A percentile compares a stretch with the other conserved stretches of the same genome.
phyloP scores from a whole-genome alignment of 2,329 filamentous ascomycete species.

The Xylariomycetidae sp. region DNA sequence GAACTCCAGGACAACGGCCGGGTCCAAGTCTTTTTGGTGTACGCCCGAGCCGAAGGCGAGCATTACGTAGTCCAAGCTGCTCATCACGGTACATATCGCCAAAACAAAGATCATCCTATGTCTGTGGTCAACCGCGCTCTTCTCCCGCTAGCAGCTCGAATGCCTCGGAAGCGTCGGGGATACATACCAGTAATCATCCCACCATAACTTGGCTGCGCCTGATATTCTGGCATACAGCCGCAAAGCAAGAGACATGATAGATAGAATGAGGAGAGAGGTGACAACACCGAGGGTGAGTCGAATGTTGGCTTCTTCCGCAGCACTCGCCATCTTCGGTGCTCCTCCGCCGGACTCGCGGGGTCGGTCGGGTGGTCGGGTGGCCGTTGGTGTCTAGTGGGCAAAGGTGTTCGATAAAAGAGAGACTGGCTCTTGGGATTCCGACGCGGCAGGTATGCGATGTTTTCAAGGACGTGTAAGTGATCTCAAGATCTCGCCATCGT shows the following conservation, averaged over 20 bases:
- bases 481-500: no score
- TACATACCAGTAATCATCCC: slow-evolving; percentile 21
- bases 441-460: no score
- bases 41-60: slow-evolving; percentile 18
- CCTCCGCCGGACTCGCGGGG: no score
- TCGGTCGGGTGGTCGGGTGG: no score
- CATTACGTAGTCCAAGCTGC: slow-evolving; percentile 17
- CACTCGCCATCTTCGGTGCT: slow-evolving; percentile 10
- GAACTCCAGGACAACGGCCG: slow-evolving; percentile 12
- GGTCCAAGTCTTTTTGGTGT: slow-evolving; percentile 17
- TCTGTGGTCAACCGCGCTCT: slow-evolving; percentile 7
- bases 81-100: slow-evolving; percentile 19
- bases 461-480: no score
- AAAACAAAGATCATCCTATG: slow-evolving; percentile 22
- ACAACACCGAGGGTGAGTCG: slow-evolving; percentile 23
- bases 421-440: no score
- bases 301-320: slow-evolving; percentile 15
- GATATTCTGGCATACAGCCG: slow-evolving; percentile 19
- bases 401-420: no score
- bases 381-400: no score
- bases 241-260: slow-evolving; percentile 19
- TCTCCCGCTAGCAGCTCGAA: neutral
- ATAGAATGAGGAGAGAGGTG: slow-evolving; percentile 18
- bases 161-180: neutral
- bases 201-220: slow-evolving; percentile 21